A percentile compares a stretch with the other conserved stretches of the same genome.
These are phyloP conservation scores for Stephania cephalantha DNA, from an alignment of 164 flowering plant genomes.

Conservation along the genomic window DNA sequence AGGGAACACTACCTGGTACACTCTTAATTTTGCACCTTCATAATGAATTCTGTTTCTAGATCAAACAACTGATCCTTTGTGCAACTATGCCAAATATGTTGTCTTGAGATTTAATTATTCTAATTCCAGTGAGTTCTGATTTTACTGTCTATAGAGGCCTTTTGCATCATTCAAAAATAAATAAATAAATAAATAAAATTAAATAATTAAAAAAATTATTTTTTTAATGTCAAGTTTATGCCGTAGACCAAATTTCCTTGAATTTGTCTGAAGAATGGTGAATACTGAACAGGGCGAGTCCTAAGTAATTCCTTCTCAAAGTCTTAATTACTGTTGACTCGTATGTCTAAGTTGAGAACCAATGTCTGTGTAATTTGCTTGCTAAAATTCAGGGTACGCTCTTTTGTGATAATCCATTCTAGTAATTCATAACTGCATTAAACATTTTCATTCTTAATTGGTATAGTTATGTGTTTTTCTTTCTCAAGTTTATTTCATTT, in stretches of 20 bases:
- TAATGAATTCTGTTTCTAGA: not conserved
- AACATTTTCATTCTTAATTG: not conserved
- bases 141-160: not conserved
- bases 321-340: not conserved
- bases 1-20: not conserved
- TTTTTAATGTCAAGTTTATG: not conserved
- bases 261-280: not conserved
- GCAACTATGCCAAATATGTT: not conserved
- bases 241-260: not conserved
- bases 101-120: not conserved
- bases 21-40: not conserved
- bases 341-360: not conserved
- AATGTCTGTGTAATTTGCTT: not conserved
- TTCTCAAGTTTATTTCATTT: constrained; percentile 1
- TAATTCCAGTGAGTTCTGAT: no score
- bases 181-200: no score
- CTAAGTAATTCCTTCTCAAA: not conserved
- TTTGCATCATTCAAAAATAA: not conserved
- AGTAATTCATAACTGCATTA: not conserved
- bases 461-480: not conserved
- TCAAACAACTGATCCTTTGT: not conserved
- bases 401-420: not conserved
- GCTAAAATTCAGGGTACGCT: not conserved
- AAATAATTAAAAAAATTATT: no score
- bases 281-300: not conserved